Evolutionary conservation across 2,329 filamentous ascomycete species (phyloP).

Genomic region (Hansfordia pulvinata): DNA sequence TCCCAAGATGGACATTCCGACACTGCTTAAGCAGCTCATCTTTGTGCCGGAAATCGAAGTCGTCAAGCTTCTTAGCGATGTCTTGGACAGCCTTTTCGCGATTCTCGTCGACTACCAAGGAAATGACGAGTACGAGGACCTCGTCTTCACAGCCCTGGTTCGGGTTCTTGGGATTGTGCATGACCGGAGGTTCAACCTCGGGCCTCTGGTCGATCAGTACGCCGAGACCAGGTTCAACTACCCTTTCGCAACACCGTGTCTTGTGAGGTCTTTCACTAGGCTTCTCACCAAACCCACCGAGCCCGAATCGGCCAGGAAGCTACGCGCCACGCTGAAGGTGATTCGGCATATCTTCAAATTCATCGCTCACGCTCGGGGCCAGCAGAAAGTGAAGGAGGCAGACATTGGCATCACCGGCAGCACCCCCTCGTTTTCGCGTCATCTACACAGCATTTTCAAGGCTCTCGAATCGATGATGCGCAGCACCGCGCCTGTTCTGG

Average conservation of each 20-base stretch:
- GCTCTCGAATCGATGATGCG: constrained; percentile 82
- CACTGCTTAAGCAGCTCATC: constrained; percentile 66
- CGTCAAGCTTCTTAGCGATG: constrained; percentile 81
- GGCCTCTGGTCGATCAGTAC: constrained; percentile 83
- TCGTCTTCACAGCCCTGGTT: constrained; percentile 83
- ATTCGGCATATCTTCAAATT: constrained; percentile 88
- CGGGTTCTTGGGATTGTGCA: constrained; percentile 87
- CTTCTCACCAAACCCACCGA: constrained; percentile 75
- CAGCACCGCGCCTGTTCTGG: constrained; percentile 69
- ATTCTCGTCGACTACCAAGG: constrained; percentile 85
- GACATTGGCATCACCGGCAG: constrained; percentile 72
- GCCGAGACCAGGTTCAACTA: constrained; percentile 83
- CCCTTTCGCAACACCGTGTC: constrained; percentile 77
- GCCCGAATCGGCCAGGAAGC: constrained; percentile 65
- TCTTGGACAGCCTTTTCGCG: constrained; percentile 83
- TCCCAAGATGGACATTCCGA: constrained; percentile 55
- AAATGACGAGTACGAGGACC: constrained; percentile 81
- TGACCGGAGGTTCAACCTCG: constrained; percentile 84
- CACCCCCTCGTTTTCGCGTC: constrained; percentile 61
- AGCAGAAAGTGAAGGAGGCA: constrained; percentile 80
- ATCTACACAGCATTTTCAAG: constrained; percentile 79
- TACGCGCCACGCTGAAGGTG: constrained; percentile 90
- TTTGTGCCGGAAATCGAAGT: constrained; percentile 97
- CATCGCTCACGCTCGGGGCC: constrained; percentile 75
- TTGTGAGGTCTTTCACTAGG: constrained; percentile 76